Percentiles rank a stretch among this genome's conserved stretches.
These are phyloP conservation scores for Talaromyces liani DNA, from an alignment of 495 filamentous ascomycete species.

Conservation along the genomic window DNA sequence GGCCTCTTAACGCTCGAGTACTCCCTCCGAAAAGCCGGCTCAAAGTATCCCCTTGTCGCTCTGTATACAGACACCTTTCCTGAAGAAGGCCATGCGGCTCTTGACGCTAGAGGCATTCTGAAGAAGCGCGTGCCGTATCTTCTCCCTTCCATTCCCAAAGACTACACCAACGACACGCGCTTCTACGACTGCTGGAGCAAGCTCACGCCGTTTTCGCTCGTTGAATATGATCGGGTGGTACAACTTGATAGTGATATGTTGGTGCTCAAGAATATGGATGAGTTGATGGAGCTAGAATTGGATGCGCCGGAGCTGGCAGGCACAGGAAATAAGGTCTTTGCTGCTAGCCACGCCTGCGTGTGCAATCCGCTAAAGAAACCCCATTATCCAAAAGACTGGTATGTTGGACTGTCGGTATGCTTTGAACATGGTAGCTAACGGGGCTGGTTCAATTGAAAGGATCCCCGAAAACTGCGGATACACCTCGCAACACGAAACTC, in stretches of 20 bases:
- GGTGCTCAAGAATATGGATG: slow-evolving; percentile 72
- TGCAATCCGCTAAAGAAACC: slow-evolving; percentile 70
- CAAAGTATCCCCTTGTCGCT: slow-evolving; percentile 65
- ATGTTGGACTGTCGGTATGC: slow-evolving; percentile 10
- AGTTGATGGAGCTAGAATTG: slow-evolving; percentile 69
- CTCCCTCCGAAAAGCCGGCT: slow-evolving; percentile 49
- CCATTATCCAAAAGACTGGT: slow-evolving; percentile 74
- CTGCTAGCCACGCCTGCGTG: slow-evolving; percentile 68
- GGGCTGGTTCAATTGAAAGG: slow-evolving; percentile 20
- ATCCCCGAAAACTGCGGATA: slow-evolving; percentile 67
- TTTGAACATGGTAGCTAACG: not conserved
- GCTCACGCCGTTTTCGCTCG: slow-evolving; percentile 64
- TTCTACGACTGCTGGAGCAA: slow-evolving; percentile 86
- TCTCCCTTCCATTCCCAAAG: slow-evolving; percentile 47
- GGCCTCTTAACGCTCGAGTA: slow-evolving; percentile 67
- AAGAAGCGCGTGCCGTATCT: slow-evolving; percentile 56
- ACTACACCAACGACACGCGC: slow-evolving; percentile 57
- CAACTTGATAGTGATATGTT: slow-evolving; percentile 85
- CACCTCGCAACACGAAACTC: slow-evolving; percentile 57
- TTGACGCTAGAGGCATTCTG: slow-evolving; percentile 55
- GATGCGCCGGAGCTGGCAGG: slow-evolving; percentile 46
- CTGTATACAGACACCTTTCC: slow-evolving; percentile 70
- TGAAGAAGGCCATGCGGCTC: slow-evolving; percentile 50
- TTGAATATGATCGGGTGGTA: slow-evolving; percentile 64
- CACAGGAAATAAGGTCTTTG: slow-evolving; percentile 56